phyloP scores from a whole-genome alignment of 2,329 filamentous ascomycete species.

The Pseudodiploospora longispora region DNA sequence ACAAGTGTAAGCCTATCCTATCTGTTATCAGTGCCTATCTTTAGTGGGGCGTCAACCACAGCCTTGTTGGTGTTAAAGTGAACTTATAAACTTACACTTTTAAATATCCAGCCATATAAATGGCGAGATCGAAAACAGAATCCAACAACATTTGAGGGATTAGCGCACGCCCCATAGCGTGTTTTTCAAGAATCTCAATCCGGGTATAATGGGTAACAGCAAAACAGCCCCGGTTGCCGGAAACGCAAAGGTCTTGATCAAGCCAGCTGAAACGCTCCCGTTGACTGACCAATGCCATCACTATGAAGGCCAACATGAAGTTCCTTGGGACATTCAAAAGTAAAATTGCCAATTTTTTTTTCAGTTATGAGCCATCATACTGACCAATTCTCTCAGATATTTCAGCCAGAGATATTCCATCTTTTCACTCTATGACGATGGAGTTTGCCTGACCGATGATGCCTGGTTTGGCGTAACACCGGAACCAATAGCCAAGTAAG shows the following conservation, averaged over 20 bases:
- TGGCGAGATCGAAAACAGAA: too few species aligned
- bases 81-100: too few species aligned
- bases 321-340: constrained; percentile 82
- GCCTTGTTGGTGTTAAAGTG: too few species aligned
- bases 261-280: constrained; percentile 36
- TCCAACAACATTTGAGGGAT: too few species aligned
- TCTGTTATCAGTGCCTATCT: too few species aligned
- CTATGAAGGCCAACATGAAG: constrained; percentile 61
- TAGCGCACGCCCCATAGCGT: too few species aligned
- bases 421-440: constrained; percentile 80
- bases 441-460: constrained; percentile 83
- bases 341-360: constrained; percentile 29
- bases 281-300: constrained; percentile 63
- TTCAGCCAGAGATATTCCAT: constrained; percentile 84
- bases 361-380: background rate
- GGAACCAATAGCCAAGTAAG: constrained; percentile 77
- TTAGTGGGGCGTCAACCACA: too few species aligned
- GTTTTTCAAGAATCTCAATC: too few species aligned
- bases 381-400: constrained; percentile 50
- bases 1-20: too few species aligned
- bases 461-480: constrained; percentile 97
- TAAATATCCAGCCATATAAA: too few species aligned
- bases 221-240: background rate
- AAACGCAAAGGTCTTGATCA: constrained; percentile 22
- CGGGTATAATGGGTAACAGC: too few species aligned